Base-by-base conservation (phyloP, 2,329 filamentous ascomycete genomes). In the Alternaria arborescens region DNA sequence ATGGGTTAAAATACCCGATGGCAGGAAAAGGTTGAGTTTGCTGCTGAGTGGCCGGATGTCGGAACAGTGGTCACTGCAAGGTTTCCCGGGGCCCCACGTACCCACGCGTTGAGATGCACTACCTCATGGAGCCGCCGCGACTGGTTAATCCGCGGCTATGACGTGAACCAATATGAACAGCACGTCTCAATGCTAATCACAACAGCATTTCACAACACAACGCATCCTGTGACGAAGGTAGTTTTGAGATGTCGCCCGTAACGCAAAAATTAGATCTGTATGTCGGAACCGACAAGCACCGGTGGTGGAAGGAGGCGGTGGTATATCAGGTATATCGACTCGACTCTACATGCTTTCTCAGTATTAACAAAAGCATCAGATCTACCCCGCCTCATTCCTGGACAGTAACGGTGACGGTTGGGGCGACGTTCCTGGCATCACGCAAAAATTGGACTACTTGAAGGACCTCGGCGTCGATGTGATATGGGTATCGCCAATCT, bases 301-400 rank as follows among this genome's bases (percentile, higher is more conserved):
- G 62, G 26, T 88, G 86, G 86, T 88, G 87, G 86, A 87, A 88
- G 66, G 86, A 88, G 70, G 83, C 83, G 52, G 81, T 84, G 7
- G 83, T 88, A 8, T 89, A 89, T 68, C 86, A 88, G 65, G 73
- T 76, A 58, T 22, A 59, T 0, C 6, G 0, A 36, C 10, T 12
- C 5, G 16, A 50, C 28, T 4, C 1, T 20, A 26, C 5, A n/a
- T 14, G 8, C 7, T 3, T 52, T 38, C 11, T 44, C 64, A 42
- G 60, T 26, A 28, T 32, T 44, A 7, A 46, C 14, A 14, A 5
- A 1, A 4, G 2, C 22, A 18, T 6, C 34, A 84, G 69, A 82
- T 89, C 50, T 89, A 88, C 68, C 85, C 86, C 8, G 83, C 86
- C 5, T 87, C 85, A 3, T 88, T 88, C 74, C 81, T 86, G 52